Conservation (phyloP, 306 rosid species). For the Rosa multiflora region DNA sequence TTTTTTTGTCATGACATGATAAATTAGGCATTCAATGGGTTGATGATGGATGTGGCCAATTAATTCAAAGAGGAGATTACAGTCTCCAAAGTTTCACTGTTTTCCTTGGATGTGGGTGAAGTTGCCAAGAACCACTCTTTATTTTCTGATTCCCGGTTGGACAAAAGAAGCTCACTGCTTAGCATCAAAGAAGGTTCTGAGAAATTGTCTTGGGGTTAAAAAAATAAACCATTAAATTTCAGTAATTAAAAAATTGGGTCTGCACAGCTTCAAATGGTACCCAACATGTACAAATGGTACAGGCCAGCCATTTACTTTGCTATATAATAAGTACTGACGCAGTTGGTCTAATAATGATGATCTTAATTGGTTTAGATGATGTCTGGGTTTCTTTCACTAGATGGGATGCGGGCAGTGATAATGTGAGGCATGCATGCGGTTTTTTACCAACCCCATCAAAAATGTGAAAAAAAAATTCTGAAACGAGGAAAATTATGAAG, state of each 20-base stretch:
- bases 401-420: constrained; percentile 9
- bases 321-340: background rate
- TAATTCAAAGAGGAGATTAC: constrained; percentile 31
- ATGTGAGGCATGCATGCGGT: constrained; percentile 22
- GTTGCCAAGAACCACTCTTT: constrained; percentile 38
- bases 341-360: background rate
- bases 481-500: background rate
- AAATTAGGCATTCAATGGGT: constrained; percentile 43
- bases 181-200: constrained; percentile 41
- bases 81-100: constrained; percentile 34
- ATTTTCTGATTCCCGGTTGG: constrained; percentile 24
- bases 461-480: background rate
- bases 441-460: background rate
- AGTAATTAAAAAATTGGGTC: background rate
- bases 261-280: constrained; percentile 22
- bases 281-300: constrained; percentile 11
- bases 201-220: constrained; percentile 26
- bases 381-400: background rate
- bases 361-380: background rate
- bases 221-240: background rate
- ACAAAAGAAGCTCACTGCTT: constrained; percentile 19
- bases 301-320: constrained; percentile 5
- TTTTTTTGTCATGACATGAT: constrained; percentile 57
- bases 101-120: constrained; percentile 45
- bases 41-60: constrained; percentile 27